Percentiles rank a stretch among this genome's conserved stretches.
These are phyloP conservation scores for Kwoniella shivajii DNA, from an alignment of 1,284 basidiomycete genomes.

Conservation along the genomic window DNA sequence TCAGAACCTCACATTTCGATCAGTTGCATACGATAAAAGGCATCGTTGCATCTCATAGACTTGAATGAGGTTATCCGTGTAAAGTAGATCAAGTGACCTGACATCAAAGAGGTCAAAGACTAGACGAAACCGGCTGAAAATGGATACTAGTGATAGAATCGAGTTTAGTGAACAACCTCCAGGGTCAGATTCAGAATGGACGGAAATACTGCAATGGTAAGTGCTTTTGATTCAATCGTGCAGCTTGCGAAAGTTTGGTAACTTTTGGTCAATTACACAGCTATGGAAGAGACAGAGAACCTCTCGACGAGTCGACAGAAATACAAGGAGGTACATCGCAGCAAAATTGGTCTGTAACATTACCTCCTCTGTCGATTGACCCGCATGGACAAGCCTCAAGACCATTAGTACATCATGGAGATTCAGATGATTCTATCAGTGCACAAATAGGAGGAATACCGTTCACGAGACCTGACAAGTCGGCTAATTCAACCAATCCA, in stretches of 20 bases:
- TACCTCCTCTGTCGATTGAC: not conserved
- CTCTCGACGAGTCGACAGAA: not conserved
- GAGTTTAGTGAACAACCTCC: constrained; percentile 1
- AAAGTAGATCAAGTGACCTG: no score
- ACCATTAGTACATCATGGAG: constrained; percentile 12
- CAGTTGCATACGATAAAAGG: no score
- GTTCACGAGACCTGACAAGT: not conserved
- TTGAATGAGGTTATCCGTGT: no score
- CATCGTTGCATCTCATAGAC: no score
- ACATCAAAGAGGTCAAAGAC: no score
- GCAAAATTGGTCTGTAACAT: not conserved
- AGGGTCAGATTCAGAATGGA: constrained; percentile 9
- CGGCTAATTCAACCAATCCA: not conserved
- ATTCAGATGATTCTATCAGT: constrained; percentile 14
- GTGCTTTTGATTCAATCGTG: not conserved
- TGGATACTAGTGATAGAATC: not conserved
- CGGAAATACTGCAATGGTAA: constrained; percentile 5
- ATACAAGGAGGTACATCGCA: not conserved
- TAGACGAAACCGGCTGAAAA: no score
- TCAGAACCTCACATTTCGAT: no score
- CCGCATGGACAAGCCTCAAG: not conserved
- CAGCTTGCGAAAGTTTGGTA: not conserved
- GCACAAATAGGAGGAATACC: not conserved
- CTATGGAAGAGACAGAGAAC: not conserved
- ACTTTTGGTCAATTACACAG: not conserved